Conservation (phyloP, 2,329 filamentous ascomycete species). For the Laburnicola sp. region DNA sequence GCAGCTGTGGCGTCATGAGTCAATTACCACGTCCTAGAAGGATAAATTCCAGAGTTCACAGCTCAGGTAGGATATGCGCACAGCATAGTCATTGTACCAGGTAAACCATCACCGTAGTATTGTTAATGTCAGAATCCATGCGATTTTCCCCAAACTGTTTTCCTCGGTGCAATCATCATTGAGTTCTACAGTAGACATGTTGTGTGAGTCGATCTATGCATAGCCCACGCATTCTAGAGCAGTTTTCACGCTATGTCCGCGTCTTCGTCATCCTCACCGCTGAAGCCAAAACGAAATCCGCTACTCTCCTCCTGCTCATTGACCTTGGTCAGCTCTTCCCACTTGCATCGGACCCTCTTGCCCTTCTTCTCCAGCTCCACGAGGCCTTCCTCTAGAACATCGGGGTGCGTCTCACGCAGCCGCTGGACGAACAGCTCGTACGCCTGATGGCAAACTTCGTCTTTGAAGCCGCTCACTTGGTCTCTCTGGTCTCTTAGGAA, state of each 20-base stretch:
- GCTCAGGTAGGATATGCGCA: too few relatives aligned
- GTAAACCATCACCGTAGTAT: too few relatives aligned
- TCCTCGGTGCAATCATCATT: too few relatives aligned
- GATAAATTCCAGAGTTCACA: too few relatives aligned
- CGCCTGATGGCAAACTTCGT: slow-evolving; percentile 67
- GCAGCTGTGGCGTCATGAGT: too few relatives aligned
- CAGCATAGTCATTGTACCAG: too few relatives aligned
- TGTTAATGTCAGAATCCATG: too few relatives aligned
- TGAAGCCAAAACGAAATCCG: slow-evolving; percentile 65
- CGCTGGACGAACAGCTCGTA: slow-evolving; percentile 74
- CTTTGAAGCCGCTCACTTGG: slow-evolving; percentile 83
- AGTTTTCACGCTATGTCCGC: slow-evolving; percentile 38
- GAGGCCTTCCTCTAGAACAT: slow-evolving; percentile 65
- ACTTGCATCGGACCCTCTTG: slow-evolving; percentile 71
- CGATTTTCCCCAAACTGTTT: too few relatives aligned
- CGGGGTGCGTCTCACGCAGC: slow-evolving; percentile 65
- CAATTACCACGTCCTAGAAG: too few relatives aligned
- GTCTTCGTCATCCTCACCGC: slow-evolving; percentile 59
- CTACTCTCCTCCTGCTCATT: slow-evolving; percentile 47
- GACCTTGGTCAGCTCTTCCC: slow-evolving; percentile 75
- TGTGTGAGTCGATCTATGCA: too few relatives aligned
- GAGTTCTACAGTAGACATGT: too few relatives aligned
- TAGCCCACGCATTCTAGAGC: too few relatives aligned
- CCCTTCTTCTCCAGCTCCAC: slow-evolving; percentile 66
- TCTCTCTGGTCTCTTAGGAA: slow-evolving; percentile 82